Base-by-base conservation (phyloP, 768 basidiomycete genomes). In the Leccinum rimulosum region DNA sequence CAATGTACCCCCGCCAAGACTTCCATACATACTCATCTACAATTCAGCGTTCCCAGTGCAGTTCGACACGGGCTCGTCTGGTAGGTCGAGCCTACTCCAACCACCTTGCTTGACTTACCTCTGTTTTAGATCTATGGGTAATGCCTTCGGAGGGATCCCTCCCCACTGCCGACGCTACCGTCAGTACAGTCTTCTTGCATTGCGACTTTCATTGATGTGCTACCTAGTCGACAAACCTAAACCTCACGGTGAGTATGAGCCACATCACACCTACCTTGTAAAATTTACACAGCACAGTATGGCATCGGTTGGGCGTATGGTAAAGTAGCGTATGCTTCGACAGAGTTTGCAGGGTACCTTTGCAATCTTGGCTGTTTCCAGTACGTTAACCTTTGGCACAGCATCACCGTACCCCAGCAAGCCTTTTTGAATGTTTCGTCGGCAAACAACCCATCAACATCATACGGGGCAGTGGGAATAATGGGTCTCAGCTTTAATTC, bases 281-380 rank as follows among this genome's bases (percentile, higher is more conserved):
- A 27, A 10, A 47, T 55, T 61, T 52, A 64, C 43, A 2, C 30
- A 30, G 6, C 2, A 25, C 30, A 92, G 89, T 94, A 93, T 73
- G 89, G 87, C 50, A 84, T 89, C 57, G 92, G 92, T 19, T 92
- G 87, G 84, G 89, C 88, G 3, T 76, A 74, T 52, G 92, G 92
- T 5, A 68, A 78, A 60, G 76, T 94, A 31, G 76, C 83, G 3
- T 87, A 82, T 70, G 84, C 86, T 22, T 68, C 82, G 3, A 82
- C 86, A 35, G 73, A 82, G 55, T 93, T 93, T 69, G 84, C 92
- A 19, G 85, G 85, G 89, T 92, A 68, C 63, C 79, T 72, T 27
- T 43, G 5, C 50, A 43, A 15, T 57, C 55, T 19, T 22, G 12
- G 55, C 49, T 62, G 5, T 45, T n/a, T 48, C 17, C 6, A 12